phyloP scores from a whole-genome alignment of 176 grass and related monocot genomes.

The Stipa capillata region DNA sequence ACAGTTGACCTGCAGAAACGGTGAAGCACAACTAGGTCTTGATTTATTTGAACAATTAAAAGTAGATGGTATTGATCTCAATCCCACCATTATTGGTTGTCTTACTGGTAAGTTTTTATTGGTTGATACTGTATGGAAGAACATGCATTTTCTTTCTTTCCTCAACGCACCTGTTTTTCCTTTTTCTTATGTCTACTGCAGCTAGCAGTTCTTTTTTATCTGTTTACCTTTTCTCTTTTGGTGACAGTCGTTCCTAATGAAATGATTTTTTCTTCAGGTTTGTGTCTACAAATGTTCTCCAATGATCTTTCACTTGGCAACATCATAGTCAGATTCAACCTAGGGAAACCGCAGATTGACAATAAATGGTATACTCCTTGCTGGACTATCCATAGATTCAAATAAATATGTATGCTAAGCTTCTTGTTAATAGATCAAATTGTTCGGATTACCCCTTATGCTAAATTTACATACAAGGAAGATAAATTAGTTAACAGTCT shows the following conservation, averaged over 20 bases:
- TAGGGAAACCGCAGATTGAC: constrained; percentile 74
- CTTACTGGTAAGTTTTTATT: constrained; percentile 62
- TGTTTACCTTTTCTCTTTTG: background rate
- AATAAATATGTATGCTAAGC: no score
- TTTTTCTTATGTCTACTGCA: constrained; percentile 1
- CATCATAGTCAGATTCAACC: constrained; percentile 55
- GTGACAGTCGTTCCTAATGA: constrained; percentile 13
- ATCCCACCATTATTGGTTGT: constrained; percentile 64
- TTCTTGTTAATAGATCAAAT: no score
- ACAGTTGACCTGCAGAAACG: constrained; percentile 49
- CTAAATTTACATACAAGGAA: background rate
- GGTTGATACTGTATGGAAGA: background rate
- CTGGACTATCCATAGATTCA: constrained; percentile 8
- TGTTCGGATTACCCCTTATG: no score
- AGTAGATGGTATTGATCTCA: constrained; percentile 50
- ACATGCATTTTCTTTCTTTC: constrained; percentile 3
- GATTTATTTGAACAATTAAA: constrained; percentile 69
- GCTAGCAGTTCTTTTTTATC: background rate
- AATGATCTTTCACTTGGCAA: constrained; percentile 56
- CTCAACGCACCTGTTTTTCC: background rate
- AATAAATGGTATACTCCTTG: constrained; percentile 71
- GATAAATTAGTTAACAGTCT: background rate
- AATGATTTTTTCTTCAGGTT: constrained; percentile 45
- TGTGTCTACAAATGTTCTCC: constrained; percentile 80
- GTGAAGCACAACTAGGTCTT: constrained; percentile 78